Base-by-base conservation (phyloP, 345 rosid genomes). In the Salix purpurea region DNA sequence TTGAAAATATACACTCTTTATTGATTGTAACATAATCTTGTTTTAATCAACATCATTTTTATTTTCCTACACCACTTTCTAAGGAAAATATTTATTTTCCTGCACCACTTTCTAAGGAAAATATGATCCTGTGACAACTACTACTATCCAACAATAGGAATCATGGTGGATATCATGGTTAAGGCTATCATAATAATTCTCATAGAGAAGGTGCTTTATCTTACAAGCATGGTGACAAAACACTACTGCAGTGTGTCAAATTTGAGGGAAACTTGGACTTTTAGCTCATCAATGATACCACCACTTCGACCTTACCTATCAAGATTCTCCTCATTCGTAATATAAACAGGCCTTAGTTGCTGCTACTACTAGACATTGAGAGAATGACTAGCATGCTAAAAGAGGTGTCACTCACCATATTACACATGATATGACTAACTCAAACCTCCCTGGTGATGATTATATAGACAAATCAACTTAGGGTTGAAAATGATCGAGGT, bases 81-180 rank as follows among this genome's bases (percentile, higher is more conserved):
- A 7, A 50, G 6, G 21, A 6, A 1, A 5, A 50, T 5, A 1
- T 50, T 4, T 50, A 7, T 16, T 1, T 19, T 4, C 21, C 21
- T 5, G 0, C 21, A 16, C 5, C 21, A 0, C 8, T 16, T 50
- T 5, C 6, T 50, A 7, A 50, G 6, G 21, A 6, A 1, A 5
- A 50, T 5, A 1, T 50, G 0, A 2, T 6, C 2, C 0, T 14
- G 7, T 0, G 19, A 50, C 21, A 50, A 50, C 1, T 6, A 15
- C 1, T 19, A 0, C 1, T 5, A 1, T 50, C 6, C 21, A 5
- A 50, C 0, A 50, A 50, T 16, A 50, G 19, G 0, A 4, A 1
- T 1, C 1, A 0, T 14, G 6, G 0, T 15, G 1, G 5, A 4
- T 50, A 7, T 16, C 21, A 6, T 1, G 54, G 54, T 5, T 1